Evolutionary conservation across 176 grass and related monocot species (phyloP).

Genomic region (Aegilops tauschii): DNA sequence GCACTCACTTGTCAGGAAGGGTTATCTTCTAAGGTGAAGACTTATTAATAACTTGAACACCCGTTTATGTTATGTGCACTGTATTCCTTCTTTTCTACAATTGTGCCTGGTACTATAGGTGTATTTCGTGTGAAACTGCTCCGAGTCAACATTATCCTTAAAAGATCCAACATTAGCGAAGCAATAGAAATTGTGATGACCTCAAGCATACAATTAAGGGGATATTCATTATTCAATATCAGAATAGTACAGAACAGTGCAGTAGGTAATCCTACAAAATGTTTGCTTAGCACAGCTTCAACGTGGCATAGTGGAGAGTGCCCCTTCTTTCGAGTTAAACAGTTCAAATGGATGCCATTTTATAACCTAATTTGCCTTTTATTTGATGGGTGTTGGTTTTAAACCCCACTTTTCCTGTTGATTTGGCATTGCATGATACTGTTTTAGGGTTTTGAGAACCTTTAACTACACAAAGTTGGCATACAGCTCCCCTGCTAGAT

Average conservation of each 20-base stretch:
- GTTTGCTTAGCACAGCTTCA: background rate
- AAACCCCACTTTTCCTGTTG: conserved; percentile 10
- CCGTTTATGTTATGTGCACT: background rate
- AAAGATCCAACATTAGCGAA: conserved; percentile 27
- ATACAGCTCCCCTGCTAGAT: conserved; percentile 6
- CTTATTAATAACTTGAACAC: conserved; percentile 10
- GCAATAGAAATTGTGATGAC: background rate
- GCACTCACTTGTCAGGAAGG: no score
- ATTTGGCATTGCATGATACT: conserved; percentile 23
- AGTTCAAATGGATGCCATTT: background rate
- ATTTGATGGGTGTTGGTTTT: background rate
- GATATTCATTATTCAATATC: no score
- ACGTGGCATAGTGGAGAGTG: background rate
- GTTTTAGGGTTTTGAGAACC: background rate
- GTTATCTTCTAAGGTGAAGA: background rate
- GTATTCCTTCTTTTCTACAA: conserved; percentile 94
- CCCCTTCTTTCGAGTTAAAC: background rate
- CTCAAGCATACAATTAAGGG: no score
- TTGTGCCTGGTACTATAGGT: conserved; percentile 78
- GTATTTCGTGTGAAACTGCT: conserved; percentile 90
- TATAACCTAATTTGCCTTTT: background rate
- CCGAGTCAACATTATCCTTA: conserved; percentile 64
- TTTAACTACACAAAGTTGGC: background rate
- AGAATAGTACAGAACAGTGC: background rate
- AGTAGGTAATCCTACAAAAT: background rate